Evolutionary conservation across 495 filamentous ascomycete species (phyloP).

Genomic region (Chaetomium cochliodes): DNA sequence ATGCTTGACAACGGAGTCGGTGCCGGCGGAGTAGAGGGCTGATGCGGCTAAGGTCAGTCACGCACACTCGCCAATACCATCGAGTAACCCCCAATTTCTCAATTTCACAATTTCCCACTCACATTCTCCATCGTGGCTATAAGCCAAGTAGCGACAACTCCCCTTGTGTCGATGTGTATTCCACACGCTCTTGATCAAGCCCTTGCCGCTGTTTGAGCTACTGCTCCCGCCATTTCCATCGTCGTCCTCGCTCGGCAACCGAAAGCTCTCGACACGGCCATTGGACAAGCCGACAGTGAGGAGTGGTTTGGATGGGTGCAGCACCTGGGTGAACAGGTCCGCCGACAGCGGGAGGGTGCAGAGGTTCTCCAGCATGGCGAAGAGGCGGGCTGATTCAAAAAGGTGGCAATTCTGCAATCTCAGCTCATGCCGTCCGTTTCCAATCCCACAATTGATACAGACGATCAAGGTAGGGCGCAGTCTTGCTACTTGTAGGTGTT

Average conservation of each 20-base stretch:
- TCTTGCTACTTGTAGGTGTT: background rate
- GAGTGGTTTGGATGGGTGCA: constrained; percentile 80
- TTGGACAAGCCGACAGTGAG: constrained; percentile 79
- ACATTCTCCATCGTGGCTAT: constrained; percentile 70
- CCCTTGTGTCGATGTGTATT: constrained; percentile 86
- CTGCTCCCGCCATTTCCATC: constrained; percentile 47
- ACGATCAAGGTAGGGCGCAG: background rate
- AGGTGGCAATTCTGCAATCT: background rate
- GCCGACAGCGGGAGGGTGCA: constrained; percentile 83
- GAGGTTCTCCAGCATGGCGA: constrained; percentile 70
- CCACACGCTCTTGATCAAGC: constrained; percentile 81
- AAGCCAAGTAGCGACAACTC: constrained; percentile 77
- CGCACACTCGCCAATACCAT: background rate
- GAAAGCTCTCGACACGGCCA: constrained; percentile 84
- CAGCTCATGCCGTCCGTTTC: constrained; percentile 12
- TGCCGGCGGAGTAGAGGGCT: constrained; percentile 84
- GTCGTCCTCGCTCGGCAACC: constrained; percentile 63
- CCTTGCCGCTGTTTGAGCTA: constrained; percentile 60
- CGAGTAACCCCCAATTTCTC: background rate
- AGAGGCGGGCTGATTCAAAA: background rate
- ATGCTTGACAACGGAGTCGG: constrained; percentile 85
- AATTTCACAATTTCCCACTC: constrained; percentile 27
- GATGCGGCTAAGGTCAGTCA: constrained; percentile 21
- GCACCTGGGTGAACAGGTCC: constrained; percentile 84
- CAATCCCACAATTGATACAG: background rate